Evolutionary conservation across 768 basidiomycete genomes (phyloP).

Genomic region (Arthromyces matolae): DNA sequence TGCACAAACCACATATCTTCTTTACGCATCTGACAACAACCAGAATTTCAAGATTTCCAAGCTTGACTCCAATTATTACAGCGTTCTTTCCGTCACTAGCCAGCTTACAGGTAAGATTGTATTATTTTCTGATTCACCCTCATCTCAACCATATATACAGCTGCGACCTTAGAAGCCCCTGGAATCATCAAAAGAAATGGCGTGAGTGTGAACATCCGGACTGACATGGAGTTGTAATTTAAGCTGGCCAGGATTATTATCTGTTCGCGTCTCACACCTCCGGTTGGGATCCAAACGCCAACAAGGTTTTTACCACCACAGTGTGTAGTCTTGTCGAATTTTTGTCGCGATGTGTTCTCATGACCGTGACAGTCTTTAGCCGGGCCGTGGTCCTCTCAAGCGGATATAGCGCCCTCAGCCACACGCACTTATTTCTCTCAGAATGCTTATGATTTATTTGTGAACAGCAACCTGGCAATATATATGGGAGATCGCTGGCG

Average conservation of each 20-base stretch:
- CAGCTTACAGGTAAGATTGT: slow-evolving; percentile 37
- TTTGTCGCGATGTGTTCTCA: neutral
- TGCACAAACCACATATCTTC: slow-evolving; percentile 49
- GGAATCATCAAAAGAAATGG: slow-evolving; percentile 58
- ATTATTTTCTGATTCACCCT: neutral
- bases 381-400: slow-evolving; percentile 53
- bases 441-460: slow-evolving; percentile 51
- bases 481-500: slow-evolving; percentile 70
- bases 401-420: slow-evolving; percentile 49
- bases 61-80: slow-evolving; percentile 56
- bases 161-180: slow-evolving; percentile 56
- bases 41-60: slow-evolving; percentile 65
- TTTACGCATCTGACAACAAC: slow-evolving; percentile 67
- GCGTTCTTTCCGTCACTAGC: slow-evolving; percentile 44
- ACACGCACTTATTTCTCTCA: slow-evolving; percentile 60
- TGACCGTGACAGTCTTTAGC: slow-evolving; percentile 39
- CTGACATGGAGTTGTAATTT: neutral
- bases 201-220: too few species aligned
- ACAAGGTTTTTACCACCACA: slow-evolving; percentile 52
- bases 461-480: slow-evolving; percentile 44
- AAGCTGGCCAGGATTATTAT: slow-evolving; percentile 43
- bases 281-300: slow-evolving; percentile 59
- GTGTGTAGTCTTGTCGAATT: slow-evolving; percentile 26
- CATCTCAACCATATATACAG: slow-evolving; percentile 24
- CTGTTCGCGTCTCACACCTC: slow-evolving; percentile 58